These are phyloP conservation scores for Russula brevipes DNA, from an alignment of 768 basidiomycete genomes.

Conservation along the genomic window DNA sequence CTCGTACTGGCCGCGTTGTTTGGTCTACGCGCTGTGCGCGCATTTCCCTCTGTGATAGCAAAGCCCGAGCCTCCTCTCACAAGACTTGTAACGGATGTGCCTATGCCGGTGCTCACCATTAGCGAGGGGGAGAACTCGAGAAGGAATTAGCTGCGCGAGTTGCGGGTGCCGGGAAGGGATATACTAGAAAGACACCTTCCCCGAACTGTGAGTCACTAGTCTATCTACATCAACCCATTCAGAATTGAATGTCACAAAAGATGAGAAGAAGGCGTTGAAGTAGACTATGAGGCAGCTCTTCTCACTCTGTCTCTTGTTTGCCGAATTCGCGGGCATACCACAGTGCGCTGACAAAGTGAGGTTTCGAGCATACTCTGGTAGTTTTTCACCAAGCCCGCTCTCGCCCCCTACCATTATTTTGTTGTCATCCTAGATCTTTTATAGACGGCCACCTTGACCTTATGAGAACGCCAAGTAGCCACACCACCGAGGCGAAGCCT, in stretches of 20 bases:
- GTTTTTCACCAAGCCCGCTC: background rate
- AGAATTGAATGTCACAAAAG: slow-evolving; percentile 6
- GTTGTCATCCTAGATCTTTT: slow-evolving; percentile 9
- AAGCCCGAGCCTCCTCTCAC: background rate
- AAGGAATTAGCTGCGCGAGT: slow-evolving; percentile 19
- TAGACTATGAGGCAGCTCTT: background rate
- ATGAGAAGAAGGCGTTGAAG: background rate
- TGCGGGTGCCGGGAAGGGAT: slow-evolving; percentile 14
- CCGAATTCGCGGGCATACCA: background rate
- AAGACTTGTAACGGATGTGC: slow-evolving; percentile 1
- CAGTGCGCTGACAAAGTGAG: background rate
- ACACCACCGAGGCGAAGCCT: background rate
- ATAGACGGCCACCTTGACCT: background rate
- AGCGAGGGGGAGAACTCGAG: slow-evolving; percentile 9
- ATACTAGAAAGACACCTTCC: background rate
- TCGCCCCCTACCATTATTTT: background rate
- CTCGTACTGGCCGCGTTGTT: slow-evolving; percentile 18
- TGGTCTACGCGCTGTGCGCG: slow-evolving; percentile 15
- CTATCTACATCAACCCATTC: background rate
- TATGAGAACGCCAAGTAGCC: background rate
- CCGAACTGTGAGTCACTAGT: slow-evolving; percentile 11
- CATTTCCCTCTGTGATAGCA: background rate
- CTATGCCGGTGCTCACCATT: slow-evolving; percentile 4
- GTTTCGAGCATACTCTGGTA: background rate
- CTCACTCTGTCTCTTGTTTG: background rate